Evolutionary conservation across 441 rosid genomes (phyloP), one percentile per base, ranked within the genome.

Genomic region (Aleurites moluccanus): DNA sequence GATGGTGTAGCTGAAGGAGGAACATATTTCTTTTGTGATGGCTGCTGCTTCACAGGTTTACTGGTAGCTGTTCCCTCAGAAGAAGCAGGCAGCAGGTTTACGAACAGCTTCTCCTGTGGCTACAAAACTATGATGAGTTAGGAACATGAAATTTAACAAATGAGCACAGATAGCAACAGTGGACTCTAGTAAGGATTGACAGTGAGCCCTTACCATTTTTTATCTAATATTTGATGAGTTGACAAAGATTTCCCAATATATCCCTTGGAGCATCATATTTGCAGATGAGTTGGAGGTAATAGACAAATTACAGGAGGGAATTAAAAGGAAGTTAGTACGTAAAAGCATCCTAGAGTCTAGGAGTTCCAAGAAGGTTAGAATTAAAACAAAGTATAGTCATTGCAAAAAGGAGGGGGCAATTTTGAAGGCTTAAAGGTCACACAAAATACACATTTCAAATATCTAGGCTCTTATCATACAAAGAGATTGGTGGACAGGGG

Each of bases 11-110:
- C 75, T 5, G 82, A 80, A 76, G 78, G 84, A 82, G 55, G 8
- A 20, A 16, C 81, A 62, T 88, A 90, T 86, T 88, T 94, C 88
- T 87, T 94, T 23, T 75, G 89, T 42, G 86, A 66, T 35, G 88
- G 80, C 77, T 86, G 92, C 83, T 84, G 73, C 75, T 78, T 92
- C 60, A 78, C 72, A 75, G 88, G 75, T 75, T 81, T 94, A 76
- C 80, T 70, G 64, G 87, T 72, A 71, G 82, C 76, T 35, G 79
- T 82, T 76, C 53, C 86, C 70, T 73, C 82, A 72, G 87, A 72
- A 15, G 76, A 81, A 69, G 78, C 78, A n/a, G n/a, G n/a, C n/a
- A 62, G 77, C 80, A 73, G 85, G 64, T 79, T 85, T 88, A 50
- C 70, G 45, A 10, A 44, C 16, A 20, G 70, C 68, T 40, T 52